A percentile compares a stretch with the other conserved stretches of the same genome.
These are phyloP conservation scores for Claviceps sp. DNA, from an alignment of 2,329 filamentous ascomycete genomes.

Conservation along the genomic window DNA sequence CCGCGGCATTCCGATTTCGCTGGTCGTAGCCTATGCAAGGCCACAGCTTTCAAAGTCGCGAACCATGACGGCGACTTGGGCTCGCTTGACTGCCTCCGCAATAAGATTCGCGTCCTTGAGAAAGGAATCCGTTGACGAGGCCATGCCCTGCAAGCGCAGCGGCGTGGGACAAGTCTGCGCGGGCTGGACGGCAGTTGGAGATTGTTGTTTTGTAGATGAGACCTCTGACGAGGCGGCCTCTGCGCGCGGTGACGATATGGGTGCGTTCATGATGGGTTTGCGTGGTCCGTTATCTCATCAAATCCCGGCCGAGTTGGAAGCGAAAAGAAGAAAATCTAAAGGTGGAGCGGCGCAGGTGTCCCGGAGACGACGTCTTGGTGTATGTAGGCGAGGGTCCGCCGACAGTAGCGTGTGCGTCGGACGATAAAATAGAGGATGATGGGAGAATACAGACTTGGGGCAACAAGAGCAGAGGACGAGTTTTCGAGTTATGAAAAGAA, in stretches of 20 bases:
- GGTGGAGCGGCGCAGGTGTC: not conserved
- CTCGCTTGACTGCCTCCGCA: conserved; percentile 84
- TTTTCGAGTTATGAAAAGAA: not conserved
- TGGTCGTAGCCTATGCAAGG: conserved; percentile 23
- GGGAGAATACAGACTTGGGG: too few species aligned
- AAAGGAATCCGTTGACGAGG: conserved; percentile 42
- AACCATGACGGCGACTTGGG: conserved; percentile 80
- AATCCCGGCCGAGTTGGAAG: too few species aligned
- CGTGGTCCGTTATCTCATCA: not conserved
- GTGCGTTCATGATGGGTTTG: conserved; percentile 4
- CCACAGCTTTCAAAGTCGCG: conserved; percentile 69
- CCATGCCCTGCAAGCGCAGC: conserved; percentile 17
- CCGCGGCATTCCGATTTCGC: not conserved
- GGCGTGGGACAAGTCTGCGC: conserved; percentile 12
- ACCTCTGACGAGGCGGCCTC: conserved; percentile 9
- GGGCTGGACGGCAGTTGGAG: conserved; percentile 12
- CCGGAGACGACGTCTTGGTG: too few species aligned
- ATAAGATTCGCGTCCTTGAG: conserved; percentile 74
- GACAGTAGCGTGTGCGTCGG: not conserved
- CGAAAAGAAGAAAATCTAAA: not conserved
- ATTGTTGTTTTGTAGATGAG: conserved; percentile 17
- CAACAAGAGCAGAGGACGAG: too few species aligned
- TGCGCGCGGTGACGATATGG: conserved; percentile 4
- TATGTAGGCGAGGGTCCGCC: not conserved
- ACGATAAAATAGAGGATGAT: too few species aligned